A percentile compares a stretch with the other conserved stretches of the same genome.
Evolutionary conservation across 345 rosid species (phyloP).

Genomic region (Citrus mangshanensis): DNA sequence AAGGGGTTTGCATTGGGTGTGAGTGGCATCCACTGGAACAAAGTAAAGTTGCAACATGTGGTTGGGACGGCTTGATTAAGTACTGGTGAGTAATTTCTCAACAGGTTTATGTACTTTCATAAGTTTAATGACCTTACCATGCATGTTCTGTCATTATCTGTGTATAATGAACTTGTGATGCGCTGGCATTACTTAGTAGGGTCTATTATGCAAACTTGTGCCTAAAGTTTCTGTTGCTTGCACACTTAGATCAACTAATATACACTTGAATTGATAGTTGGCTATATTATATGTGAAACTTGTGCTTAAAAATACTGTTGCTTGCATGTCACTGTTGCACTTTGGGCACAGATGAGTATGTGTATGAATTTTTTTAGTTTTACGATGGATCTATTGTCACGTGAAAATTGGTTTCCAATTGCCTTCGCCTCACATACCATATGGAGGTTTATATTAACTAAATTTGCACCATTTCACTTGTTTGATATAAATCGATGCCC

Average conservation of each 20-base stretch:
- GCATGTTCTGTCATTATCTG: neutral
- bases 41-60: conserved; percentile 97
- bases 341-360: neutral
- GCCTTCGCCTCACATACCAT: neutral
- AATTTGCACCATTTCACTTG: neutral
- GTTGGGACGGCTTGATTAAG: conserved; percentile 99
- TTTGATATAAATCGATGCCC: neutral
- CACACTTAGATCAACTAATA: too few relatives aligned
- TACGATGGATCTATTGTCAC: neutral
- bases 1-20: conserved; percentile 85
- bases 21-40: conserved; percentile 99
- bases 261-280: too few relatives aligned
- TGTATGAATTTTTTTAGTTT: neutral
- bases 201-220: neutral
- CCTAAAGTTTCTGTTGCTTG: too few relatives aligned
- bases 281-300: neutral
- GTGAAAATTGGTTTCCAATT: neutral
- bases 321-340: neutral
- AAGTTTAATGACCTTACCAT: neutral
- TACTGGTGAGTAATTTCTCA: conserved; percentile 66
- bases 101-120: neutral
- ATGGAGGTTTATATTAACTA: neutral
- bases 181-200: neutral
- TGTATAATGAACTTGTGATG: neutral
- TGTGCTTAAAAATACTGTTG: neutral